Conservation (phyloP, 805 yeast species). For the Candida corydali region DNA sequence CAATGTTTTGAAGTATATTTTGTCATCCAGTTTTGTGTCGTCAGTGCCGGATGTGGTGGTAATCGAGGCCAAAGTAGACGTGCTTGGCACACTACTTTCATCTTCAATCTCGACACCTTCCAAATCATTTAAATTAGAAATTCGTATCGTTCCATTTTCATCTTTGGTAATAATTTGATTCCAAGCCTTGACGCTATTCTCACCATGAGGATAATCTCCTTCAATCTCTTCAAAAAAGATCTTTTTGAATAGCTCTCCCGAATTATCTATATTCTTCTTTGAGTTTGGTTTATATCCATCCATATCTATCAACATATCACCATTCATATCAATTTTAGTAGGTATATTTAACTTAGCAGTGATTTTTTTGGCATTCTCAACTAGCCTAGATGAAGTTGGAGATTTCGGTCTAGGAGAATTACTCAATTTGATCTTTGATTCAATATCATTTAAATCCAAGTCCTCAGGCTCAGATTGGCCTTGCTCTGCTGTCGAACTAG, state of each 20-base stretch:
- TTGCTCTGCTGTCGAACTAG: slow-evolving; percentile 36
- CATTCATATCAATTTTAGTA: slow-evolving; percentile 80
- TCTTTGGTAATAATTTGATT: slow-evolving; percentile 47
- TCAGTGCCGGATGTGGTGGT: slow-evolving; percentile 7
- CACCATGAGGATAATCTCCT: slow-evolving; percentile 8
- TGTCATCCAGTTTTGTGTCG: slow-evolving; percentile 17
- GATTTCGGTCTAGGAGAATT: slow-evolving; percentile 13
- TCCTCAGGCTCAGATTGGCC: slow-evolving; percentile 23
- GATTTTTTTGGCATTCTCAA: slow-evolving; percentile 58
- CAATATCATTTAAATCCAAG: slow-evolving; percentile 31
- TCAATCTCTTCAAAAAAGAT: slow-evolving; percentile 70
- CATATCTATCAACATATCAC: slow-evolving; percentile 87
- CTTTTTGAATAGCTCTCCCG: slow-evolving; percentile 72
- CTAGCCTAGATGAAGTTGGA: slow-evolving; percentile 21
- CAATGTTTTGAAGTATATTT: slow-evolving; percentile 74
- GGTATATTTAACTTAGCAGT: slow-evolving; percentile 79
- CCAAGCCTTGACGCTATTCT: slow-evolving; percentile 27
- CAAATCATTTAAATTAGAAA: slow-evolving; percentile 29
- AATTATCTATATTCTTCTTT: slow-evolving; percentile 66
- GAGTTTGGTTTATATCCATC: slow-evolving; percentile 89
- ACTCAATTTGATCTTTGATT: slow-evolving; percentile 23
- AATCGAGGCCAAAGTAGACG: slow-evolving; percentile 24
- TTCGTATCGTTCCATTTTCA: slow-evolving; percentile 63
- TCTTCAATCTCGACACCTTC: slow-evolving; percentile 48
- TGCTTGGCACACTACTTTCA: slow-evolving; percentile 28